Conservation (phyloP, 208 protist species). For the Trypanosoma vivax region DNA sequence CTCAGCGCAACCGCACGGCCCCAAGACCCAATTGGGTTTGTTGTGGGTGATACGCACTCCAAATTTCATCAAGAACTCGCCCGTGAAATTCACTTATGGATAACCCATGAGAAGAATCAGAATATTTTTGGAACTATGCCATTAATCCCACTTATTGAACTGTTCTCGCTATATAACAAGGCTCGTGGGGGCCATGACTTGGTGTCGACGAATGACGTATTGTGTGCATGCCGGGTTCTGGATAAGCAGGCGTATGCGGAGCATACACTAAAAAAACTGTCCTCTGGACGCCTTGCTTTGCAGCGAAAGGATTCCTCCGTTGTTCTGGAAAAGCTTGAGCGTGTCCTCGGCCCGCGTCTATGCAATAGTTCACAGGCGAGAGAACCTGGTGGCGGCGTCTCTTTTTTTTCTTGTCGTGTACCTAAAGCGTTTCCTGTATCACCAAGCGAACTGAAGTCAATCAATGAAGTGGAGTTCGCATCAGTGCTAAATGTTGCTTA, state of each 20-base stretch:
- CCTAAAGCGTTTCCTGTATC: conserved; percentile 36
- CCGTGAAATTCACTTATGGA: conserved; percentile 70
- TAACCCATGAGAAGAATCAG: conserved; percentile 72
- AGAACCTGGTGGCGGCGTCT: not conserved
- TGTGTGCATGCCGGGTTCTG: conserved; percentile 51
- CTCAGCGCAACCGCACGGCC: conserved; percentile 48
- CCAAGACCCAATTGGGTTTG: conserved; percentile 6
- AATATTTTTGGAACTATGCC: conserved; percentile 64
- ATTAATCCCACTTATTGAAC: conserved; percentile 72
- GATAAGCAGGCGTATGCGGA: conserved; percentile 22
- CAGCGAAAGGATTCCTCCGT: conserved; percentile 55
- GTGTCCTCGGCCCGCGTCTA: conserved; percentile 55
- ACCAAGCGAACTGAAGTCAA: conserved; percentile 23
- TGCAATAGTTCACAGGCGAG: not conserved
- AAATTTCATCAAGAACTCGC: conserved; percentile 60
- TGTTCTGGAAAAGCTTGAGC: conserved; percentile 38
- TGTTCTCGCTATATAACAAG: conserved; percentile 83
- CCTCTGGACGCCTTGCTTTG: conserved; percentile 65
- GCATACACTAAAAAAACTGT: conserved; percentile 55
- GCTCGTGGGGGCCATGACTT: conserved; percentile 66
- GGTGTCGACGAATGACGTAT: conserved; percentile 70
- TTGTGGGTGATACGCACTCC: conserved; percentile 2
- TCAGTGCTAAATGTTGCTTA: conserved; percentile 39
- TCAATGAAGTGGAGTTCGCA: conserved; percentile 65
- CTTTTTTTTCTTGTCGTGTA: conserved; percentile 15